Percentiles rank a stretch among this genome's conserved stretches.
Conservation (phyloP, 2,329 filamentous ascomycete genomes). For the Neonectria hederae region DNA sequence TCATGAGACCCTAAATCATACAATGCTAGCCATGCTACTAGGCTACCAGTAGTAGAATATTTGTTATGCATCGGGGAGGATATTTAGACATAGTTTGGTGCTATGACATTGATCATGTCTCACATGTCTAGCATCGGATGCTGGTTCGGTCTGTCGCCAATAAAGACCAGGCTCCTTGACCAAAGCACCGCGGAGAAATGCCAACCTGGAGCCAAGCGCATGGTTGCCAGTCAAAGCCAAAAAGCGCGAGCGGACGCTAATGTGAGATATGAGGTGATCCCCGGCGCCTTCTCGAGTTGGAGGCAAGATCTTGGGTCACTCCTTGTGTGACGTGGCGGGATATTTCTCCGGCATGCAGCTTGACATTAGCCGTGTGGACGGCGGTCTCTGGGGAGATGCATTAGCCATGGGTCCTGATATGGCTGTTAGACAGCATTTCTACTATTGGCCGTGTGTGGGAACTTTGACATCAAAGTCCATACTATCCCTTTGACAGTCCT, state of each 20-base stretch:
- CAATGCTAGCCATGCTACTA: neutral
- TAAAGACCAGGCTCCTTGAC: neutral
- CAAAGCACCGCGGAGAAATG: neutral
- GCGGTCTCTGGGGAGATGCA: neutral
- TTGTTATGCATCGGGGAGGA: neutral
- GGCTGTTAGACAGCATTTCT: neutral
- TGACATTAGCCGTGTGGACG: neutral
- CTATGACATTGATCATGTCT: constrained; percentile 2
- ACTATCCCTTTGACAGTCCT: too few species aligned
- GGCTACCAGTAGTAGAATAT: neutral
- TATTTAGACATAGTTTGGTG: neutral
- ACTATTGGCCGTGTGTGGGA: too few species aligned
- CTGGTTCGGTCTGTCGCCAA: constrained; percentile 3
- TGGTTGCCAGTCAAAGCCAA: constrained; percentile 16
- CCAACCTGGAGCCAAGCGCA: constrained; percentile 24
- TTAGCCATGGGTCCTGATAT: neutral
- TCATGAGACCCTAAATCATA: constrained; percentile 3
- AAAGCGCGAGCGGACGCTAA: constrained; percentile 23
- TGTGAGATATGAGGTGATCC: constrained; percentile 30
- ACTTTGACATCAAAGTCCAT: neutral
- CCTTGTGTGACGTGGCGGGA: neutral
- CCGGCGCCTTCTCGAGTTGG: constrained; percentile 17
- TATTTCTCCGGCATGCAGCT: constrained; percentile 4
- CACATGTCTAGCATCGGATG: neutral
- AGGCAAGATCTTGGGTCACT: constrained; percentile 9